These are phyloP conservation scores for Leccinum variicolor DNA, from an alignment of 768 basidiomycete genomes.

Conservation along the genomic window DNA sequence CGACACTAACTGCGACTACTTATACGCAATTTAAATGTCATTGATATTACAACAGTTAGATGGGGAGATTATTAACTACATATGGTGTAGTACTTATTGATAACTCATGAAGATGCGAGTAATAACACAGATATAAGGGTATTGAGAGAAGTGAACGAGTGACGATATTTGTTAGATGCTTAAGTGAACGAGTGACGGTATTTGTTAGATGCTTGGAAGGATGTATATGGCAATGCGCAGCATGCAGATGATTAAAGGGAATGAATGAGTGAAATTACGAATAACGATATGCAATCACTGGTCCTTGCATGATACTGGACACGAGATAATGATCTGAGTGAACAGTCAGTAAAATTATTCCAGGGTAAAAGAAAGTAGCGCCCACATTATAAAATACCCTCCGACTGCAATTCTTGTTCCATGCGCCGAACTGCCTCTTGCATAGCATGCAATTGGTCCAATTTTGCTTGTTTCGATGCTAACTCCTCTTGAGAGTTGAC, in stretches of 20 bases:
- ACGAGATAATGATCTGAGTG: slow-evolving; percentile 4
- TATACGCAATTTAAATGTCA: background rate
- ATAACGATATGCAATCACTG: slow-evolving; percentile 16
- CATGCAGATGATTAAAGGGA: background rate
- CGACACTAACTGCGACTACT: slow-evolving; percentile 43
- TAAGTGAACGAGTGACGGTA: background rate
- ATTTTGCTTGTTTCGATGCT: slow-evolving; percentile 12
- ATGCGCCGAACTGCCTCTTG: slow-evolving; percentile 34
- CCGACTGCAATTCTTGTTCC: slow-evolving; percentile 30
- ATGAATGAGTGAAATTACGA: slow-evolving; percentile 2
- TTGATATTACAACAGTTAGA: background rate
- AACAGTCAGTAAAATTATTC: background rate
- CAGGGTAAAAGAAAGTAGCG: too few species aligned
- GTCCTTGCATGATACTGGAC: background rate
- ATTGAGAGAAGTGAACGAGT: background rate
- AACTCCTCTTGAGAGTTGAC: background rate
- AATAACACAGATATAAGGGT: background rate
- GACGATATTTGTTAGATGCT: too few species aligned
- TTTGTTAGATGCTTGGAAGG: background rate
- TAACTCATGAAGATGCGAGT: background rate
- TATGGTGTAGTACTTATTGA: background rate
- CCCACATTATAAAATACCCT: slow-evolving; percentile 19
- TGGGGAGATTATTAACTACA: background rate
- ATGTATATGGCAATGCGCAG: background rate
- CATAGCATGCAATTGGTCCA: slow-evolving; percentile 26